Evolutionary conservation across 2,329 filamentous ascomycete genomes (phyloP), one percentile per base, ranked within the genome.

Genomic region (Cercospora sp.): DNA sequence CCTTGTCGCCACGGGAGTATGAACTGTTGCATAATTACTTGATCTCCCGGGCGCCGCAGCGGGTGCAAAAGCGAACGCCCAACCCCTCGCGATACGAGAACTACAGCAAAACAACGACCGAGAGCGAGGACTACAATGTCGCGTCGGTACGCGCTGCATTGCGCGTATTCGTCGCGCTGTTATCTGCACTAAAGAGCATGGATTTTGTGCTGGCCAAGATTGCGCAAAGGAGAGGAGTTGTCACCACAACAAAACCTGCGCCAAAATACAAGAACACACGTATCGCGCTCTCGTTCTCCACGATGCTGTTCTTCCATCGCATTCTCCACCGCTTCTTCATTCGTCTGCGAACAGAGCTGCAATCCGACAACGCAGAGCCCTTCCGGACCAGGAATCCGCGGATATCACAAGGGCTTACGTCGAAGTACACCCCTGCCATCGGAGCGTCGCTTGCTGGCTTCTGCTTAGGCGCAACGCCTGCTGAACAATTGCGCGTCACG

Each of bases 251-350:
- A 48, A 59, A 63, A 55, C 45, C 60, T 53, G 64, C 64, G 26
- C 70, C 72, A 18, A 70, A 69, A 55, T 73, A 75, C 70, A 84
- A 89, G 0, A 90, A 91, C 26, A 83, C 95, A 61, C 87, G 93
- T 65, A 84, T 97, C 9, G 94, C 93, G 0, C 83, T 94, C 8
- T 95, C 93, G 0, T 85, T 97, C 13, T 94, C 93, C 16, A 87
- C 91, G 2, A 93, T 97, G 70, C 86, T 98, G 20, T 87, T 98
- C 53, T 87, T 96, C 69, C 95, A 99, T 79, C 89, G 95, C 31
- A 84, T 97, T 0, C 88, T 98, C 28, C 93, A 94, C 81, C 92
- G 94, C 67, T 97, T 98, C 84, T 91, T 98, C 74, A 87, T 87
- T 28, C 88, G 92, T 30, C 83, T 98, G 53, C 90, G 94, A 59